Evolutionary conservation across 192 early-diverging fungal genomes (phyloP), one percentile per base, ranked within the genome.

Genomic region (Kappamyces sp.): DNA sequence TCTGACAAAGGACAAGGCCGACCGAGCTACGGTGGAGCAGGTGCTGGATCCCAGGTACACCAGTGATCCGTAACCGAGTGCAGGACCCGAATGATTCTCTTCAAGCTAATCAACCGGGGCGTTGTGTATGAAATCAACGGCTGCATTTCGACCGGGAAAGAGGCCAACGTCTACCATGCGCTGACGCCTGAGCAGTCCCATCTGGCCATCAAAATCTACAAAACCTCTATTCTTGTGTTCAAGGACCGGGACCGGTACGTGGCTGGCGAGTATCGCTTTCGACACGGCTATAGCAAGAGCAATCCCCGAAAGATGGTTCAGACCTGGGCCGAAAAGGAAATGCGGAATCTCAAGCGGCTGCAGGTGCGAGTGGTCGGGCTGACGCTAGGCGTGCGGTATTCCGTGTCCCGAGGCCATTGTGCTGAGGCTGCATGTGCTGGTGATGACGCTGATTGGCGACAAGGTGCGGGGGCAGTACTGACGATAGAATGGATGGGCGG

Each of bases 291-390:
- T 68, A 85, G 79, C 58, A 88, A 89, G 62, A 86, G 85, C 67
- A 97, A 98, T 66, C 93, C 95, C 33, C 78, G 93, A 58, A 98
- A 98, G 75, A 98, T 98, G 95, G 93, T 98, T 55, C 88, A 91
- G 69, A 69, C 93, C 40, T 98, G 95, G 95, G 95, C 95, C 0
- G 95, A 98, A 66, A 98, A 98, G 74, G 93, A 98, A 69, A 94
- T 98, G 93, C 80, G 95, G 58, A 98, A 98, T 64, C 74, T 98
- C 71, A 94, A 93, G 65, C 86, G 95, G 51, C 66, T 98, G 41
- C 78, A 87, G 49, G 23, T 23, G 23, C 23, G 23, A 23, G 23
- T 23, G 23, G 23, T 23, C 23, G 23, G 23, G 23, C 23, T 23
- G 23, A 23, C 23, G 23, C 23, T 23, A 87, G 49, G 78, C 72